phyloP scores from a whole-genome alignment of 495 filamentous ascomycete species.

The Pyrenopolyporus hunteri region DNA sequence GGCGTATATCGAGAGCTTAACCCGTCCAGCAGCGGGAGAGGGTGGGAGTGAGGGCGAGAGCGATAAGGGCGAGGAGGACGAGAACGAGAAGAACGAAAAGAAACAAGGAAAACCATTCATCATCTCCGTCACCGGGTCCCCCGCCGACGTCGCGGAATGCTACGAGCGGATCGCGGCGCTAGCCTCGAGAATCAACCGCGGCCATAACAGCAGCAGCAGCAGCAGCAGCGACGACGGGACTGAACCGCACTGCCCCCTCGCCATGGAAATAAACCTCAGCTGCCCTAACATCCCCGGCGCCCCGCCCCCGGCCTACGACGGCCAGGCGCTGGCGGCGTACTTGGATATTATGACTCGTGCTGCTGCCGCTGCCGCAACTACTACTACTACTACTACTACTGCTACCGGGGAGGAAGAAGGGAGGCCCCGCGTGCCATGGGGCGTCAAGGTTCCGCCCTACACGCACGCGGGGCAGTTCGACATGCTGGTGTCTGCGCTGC shows the following conservation, averaged over 20 bases:
- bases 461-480: conserved; percentile 67
- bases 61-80: conserved; percentile 42
- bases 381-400: conserved; percentile 33
- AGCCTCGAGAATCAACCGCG: neutral
- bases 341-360: conserved; percentile 45
- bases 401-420: neutral
- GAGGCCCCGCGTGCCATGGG: conserved; percentile 50
- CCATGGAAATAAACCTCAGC: conserved; percentile 74
- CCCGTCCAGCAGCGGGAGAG: conserved; percentile 49
- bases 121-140: conserved; percentile 69
- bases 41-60: neutral
- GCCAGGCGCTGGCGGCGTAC: conserved; percentile 53
- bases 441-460: conserved; percentile 75
- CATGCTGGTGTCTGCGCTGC: conserved; percentile 56
- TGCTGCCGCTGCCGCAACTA: conserved; percentile 12
- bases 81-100: conserved; percentile 42
- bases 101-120: conserved; percentile 55
- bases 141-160: conserved; percentile 54
- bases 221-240: neutral
- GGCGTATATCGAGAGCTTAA: conserved; percentile 47
- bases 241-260: conserved; percentile 45
- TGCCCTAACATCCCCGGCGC: conserved; percentile 73
- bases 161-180: conserved; percentile 43
- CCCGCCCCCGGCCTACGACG: conserved; percentile 71
- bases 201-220: too few relatives aligned